A percentile compares a stretch with the other conserved stretches of the same genome.
Conservation (phyloP, 768 basidiomycete genomes). For the Boletus coccyginus region DNA sequence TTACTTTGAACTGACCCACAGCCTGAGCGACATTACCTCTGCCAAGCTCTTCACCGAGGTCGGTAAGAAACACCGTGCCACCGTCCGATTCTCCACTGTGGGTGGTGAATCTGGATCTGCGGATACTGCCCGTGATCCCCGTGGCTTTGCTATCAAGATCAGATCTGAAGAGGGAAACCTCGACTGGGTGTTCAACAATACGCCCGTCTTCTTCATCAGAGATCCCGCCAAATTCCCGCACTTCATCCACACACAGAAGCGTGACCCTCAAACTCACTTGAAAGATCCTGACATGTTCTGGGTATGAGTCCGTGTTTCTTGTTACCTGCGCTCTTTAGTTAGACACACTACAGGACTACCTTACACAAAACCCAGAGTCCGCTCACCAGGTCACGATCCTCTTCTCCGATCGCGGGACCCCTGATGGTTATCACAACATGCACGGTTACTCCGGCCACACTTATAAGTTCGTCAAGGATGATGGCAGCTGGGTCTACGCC, state of each 20-base stretch:
- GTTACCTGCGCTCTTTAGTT: background rate
- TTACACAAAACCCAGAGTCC: constrained; percentile 84
- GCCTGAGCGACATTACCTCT: constrained; percentile 78
- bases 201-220: constrained; percentile 87
- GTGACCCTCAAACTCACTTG: constrained; percentile 88
- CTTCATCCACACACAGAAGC: constrained; percentile 93
- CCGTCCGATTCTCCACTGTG: constrained; percentile 92
- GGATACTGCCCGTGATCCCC: constrained; percentile 90
- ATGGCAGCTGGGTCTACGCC: constrained; percentile 82
- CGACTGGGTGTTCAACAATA: constrained; percentile 93
- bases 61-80: constrained; percentile 68
- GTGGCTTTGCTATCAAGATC: constrained; percentile 90
- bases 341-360: constrained; percentile 64
- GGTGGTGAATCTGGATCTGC: constrained; percentile 86
- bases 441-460: constrained; percentile 96
- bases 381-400: constrained; percentile 88
- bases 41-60: constrained; percentile 62
- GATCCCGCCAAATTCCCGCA: constrained; percentile 90
- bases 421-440: constrained; percentile 81
- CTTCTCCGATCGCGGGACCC: constrained; percentile 94
- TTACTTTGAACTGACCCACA: constrained; percentile 86
- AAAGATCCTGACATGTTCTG: constrained; percentile 87
- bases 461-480: constrained; percentile 81
- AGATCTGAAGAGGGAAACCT: constrained; percentile 89
- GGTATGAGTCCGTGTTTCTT: constrained; percentile 37